phyloP scores from a whole-genome alignment of 1,139 yeast species.

The Hansenula lynferdii region DNA sequence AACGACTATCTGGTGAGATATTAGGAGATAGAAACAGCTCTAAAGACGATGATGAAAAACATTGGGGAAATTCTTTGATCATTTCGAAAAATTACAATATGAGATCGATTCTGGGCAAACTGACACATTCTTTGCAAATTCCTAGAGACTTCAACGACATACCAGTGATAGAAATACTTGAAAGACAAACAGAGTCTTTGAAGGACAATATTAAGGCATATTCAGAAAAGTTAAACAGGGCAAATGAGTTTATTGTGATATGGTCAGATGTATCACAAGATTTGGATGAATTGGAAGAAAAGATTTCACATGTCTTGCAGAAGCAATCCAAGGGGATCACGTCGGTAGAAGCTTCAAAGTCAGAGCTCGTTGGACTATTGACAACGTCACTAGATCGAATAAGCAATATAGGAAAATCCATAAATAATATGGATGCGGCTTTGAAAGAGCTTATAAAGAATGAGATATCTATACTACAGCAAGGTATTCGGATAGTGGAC shows the following conservation, averaged over 20 bases:
- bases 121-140: not conserved
- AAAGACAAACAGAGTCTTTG: conserved; percentile 25
- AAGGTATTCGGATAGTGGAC: not conserved
- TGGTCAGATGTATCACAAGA: conserved; percentile 36
- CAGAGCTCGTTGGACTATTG: not conserved
- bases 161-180: conserved; percentile 23
- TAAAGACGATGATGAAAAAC: no score
- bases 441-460: not conserved
- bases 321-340: not conserved
- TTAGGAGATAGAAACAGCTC: conserved; percentile 20
- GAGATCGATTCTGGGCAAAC: not conserved
- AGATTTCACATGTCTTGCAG: not conserved
- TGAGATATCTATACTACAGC: not conserved
- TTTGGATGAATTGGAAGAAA: conserved; percentile 8
- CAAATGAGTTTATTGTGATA: conserved; percentile 24
- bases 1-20: conserved; percentile 20
- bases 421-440: not conserved
- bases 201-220: conserved; percentile 20
- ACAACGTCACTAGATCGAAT: not conserved
- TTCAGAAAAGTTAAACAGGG: conserved; percentile 15
- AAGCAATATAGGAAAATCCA: conserved; percentile 14
- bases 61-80: no score
- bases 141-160: conserved; percentile 7
- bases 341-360: not conserved
- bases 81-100: not conserved